phyloP scores from a whole-genome alignment of 2,329 filamentous ascomycete species.

The Pyricularia pennisetigena region DNA sequence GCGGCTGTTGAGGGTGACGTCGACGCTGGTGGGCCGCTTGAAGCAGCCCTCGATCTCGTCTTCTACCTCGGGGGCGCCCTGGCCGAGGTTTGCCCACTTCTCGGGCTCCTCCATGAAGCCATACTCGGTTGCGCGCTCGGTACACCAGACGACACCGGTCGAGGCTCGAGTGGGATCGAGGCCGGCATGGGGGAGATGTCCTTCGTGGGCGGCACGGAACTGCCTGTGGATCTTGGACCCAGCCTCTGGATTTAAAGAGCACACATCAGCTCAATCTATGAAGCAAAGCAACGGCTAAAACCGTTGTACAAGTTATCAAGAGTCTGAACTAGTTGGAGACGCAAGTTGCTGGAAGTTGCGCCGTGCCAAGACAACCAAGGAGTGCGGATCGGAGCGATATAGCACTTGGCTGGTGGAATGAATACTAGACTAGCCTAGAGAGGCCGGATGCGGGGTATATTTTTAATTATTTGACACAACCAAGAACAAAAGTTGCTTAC shows the following conservation, averaged over 20 bases:
- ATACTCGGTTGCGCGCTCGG: constrained; percentile 78
- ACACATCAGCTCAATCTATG: background rate
- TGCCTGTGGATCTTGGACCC: constrained; percentile 78
- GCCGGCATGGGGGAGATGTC: constrained; percentile 82
- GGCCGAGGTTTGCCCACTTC: constrained; percentile 85
- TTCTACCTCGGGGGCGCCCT: constrained; percentile 89
- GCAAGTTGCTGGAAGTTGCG: background rate
- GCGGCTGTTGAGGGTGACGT: constrained; percentile 66
- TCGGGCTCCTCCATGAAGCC: constrained; percentile 77
- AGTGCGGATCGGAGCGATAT: too few relatives aligned
- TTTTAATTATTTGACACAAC: background rate
- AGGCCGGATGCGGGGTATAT: background rate
- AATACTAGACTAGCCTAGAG: background rate
- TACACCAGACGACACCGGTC: constrained; percentile 91
- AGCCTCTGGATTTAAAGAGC: constrained; percentile 48
- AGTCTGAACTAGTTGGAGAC: background rate
- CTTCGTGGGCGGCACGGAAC: constrained; percentile 83
- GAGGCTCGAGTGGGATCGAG: constrained; percentile 81
- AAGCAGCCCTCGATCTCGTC: constrained; percentile 89
- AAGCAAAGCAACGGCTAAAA: background rate
- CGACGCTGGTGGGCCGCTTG: constrained; percentile 65
- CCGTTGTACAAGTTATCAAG: background rate
- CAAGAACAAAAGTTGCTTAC: constrained; percentile 25
- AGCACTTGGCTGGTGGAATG: background rate
- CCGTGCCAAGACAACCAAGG: background rate